These are phyloP conservation scores for Cryphonectria carpinicola DNA, from an alignment of 2,329 filamentous ascomycete genomes.

Conservation along the genomic window DNA sequence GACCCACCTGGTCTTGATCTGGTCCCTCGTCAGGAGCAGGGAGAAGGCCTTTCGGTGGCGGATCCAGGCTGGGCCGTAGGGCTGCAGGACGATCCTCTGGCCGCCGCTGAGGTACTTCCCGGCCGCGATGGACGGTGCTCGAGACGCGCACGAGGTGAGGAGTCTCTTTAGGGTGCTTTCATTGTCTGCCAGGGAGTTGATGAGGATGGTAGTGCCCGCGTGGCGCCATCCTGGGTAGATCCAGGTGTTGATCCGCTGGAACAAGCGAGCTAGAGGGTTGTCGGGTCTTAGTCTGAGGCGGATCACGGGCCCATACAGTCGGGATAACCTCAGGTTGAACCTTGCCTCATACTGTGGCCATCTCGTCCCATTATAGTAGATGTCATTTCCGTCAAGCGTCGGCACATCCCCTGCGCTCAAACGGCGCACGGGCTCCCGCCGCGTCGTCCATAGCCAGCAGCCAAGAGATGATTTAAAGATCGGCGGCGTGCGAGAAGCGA, in stretches of 20 bases:
- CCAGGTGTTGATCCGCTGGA: conserved; percentile 9
- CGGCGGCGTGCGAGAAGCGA: conserved; percentile 1
- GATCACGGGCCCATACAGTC: conserved; percentile 19
- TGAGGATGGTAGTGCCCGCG: conserved; percentile 19
- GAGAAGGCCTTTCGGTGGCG: conserved; percentile 23
- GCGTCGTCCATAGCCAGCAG: too few species aligned
- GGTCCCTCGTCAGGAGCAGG: conserved; percentile 17
- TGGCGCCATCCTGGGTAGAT: background rate
- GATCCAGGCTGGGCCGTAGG: conserved; percentile 22
- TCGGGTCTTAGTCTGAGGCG: conserved; percentile 9
- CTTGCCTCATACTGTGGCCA: conserved; percentile 26
- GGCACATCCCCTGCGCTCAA: background rate
- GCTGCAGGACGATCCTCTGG: conserved; percentile 22
- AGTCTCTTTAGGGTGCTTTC: conserved; percentile 15
- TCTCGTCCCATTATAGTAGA: conserved; percentile 19
- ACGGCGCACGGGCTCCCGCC: background rate
- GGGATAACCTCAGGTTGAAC: conserved; percentile 26
- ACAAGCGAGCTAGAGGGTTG: background rate
- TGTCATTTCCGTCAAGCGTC: conserved; percentile 12
- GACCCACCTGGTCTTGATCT: conserved; percentile 17
- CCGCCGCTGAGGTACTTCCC: conserved; percentile 27
- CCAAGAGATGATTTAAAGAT: background rate
- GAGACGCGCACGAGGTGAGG: conserved; percentile 20
- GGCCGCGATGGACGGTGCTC: conserved; percentile 20
- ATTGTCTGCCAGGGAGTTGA: conserved; percentile 23